These are phyloP conservation scores for Mortierella sp. DNA, from an alignment of 371 early-diverging fungal species.

Conservation along the genomic window DNA sequence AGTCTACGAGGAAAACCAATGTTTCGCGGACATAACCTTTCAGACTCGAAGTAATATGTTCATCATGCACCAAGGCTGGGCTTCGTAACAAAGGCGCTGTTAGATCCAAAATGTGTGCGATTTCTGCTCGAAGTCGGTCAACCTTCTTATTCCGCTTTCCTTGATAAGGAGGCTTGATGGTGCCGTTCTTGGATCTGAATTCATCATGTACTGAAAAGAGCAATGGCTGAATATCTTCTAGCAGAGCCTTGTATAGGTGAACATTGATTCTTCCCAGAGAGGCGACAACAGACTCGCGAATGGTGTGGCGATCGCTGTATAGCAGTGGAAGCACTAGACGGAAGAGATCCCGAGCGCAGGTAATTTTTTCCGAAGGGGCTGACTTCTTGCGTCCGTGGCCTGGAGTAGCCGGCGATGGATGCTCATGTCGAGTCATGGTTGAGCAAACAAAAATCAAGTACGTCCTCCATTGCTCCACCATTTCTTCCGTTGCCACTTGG, in stretches of 20 bases:
- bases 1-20: constrained; percentile 73
- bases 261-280: constrained; percentile 80
- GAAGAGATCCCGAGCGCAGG: constrained; percentile 72
- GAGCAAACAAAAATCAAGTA: constrained; percentile 80
- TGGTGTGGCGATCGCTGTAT: constrained; percentile 76
- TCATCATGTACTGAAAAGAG: constrained; percentile 79
- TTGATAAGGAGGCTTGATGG: constrained; percentile 70
- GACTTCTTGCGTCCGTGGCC: constrained; percentile 69
- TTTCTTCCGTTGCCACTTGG: constrained; percentile 64
- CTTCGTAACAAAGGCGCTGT: constrained; percentile 77
- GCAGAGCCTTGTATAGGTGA: constrained; percentile 73
- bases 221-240: constrained; percentile 77
- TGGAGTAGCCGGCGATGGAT: constrained; percentile 42
- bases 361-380: constrained; percentile 62
- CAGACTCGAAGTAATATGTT: constrained; percentile 70
- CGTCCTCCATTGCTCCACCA: constrained; percentile 85
- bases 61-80: constrained; percentile 71
- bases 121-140: constrained; percentile 81
- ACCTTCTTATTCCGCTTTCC: constrained; percentile 73
- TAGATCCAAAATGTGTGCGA: constrained; percentile 80
- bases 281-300: constrained; percentile 79
- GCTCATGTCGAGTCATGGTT: constrained; percentile 63
- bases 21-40: constrained; percentile 83
- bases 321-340: constrained; percentile 74
- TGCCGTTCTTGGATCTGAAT: constrained; percentile 58